Evolutionary conservation across 2,329 filamentous ascomycete species (phyloP), one percentile per base, ranked within the genome.

Genomic region (Botrytis fragariae): DNA sequence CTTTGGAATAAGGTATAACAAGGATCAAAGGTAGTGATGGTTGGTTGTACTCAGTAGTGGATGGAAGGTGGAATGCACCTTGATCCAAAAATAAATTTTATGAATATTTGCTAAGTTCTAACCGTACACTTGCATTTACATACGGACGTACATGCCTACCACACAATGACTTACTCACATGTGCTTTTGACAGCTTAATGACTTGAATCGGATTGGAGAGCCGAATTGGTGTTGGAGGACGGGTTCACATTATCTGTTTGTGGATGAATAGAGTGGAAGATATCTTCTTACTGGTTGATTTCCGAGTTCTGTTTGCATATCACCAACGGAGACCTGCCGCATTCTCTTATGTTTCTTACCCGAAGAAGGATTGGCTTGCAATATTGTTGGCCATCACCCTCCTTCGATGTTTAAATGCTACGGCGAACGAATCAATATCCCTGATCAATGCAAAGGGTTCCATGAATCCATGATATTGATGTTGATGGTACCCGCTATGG

Each of bases 11-110:
- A 69, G 62, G 70, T 72, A 48, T 67, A n/a, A n/a, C 69, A 71
- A 71, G 69, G 69, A 64, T 71, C 9, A 51, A 16, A 37, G 32
- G 29, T 71, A 6, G 14, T 51, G 60, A 39, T 59, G 32, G n/a
- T 57, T 57, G 51, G 51, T 18, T 54, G 37, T 45, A 60, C 22
- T 45, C 37, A 25, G 63, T 51, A 65, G 32, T 45, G 29, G 39
- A 32, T 20, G 37, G 51, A 25, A 48, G 57, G 22, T 16, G 48
- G 20, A 60, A 72, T 72, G 71, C 71, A 69, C 42, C n/a, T 61
- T 62, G 51, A 51, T 72, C 63, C 57, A 69, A 72, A 72, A 72
- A 72, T 72, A 72, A 60, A 51, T 18, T 22, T 14, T 51, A 22
- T 32, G 44, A 71, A 51, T 35, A 45, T 42, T 22, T 42, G 51